Conservation (phyloP, 148 eudicot genomes). For the Bassia scoparia region DNA sequence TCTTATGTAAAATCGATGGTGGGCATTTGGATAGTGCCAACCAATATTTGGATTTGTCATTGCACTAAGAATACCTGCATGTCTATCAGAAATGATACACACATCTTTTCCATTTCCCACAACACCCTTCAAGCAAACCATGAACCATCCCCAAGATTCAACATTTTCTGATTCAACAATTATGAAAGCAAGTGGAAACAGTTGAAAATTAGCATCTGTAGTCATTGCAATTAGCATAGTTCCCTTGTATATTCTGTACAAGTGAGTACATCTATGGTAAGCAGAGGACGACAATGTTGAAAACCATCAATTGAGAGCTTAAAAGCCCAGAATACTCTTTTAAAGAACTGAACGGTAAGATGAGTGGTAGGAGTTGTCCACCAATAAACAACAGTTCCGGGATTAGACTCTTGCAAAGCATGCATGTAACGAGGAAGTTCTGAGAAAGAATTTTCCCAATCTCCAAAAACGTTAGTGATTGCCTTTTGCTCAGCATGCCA, state of each 20-base stretch:
- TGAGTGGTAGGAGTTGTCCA: too few relatives aligned
- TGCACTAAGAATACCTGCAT: neutral
- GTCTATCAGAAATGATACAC: neutral
- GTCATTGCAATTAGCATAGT: neutral
- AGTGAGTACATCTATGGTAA: neutral
- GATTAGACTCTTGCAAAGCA: too few relatives aligned
- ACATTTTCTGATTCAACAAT: neutral
- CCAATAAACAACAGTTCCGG: too few relatives aligned
- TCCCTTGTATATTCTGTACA: neutral
- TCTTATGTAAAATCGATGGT: neutral
- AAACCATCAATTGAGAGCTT: neutral
- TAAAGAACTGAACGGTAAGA: too few relatives aligned
- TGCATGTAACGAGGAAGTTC: too few relatives aligned
- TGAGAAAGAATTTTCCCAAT: neutral
- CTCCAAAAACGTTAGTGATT: neutral
- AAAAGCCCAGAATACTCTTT: too few relatives aligned
- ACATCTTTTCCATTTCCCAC: neutral
- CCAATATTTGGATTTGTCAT: neutral
- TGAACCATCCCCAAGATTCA: neutral
- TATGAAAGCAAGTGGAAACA: neutral
- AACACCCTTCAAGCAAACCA: neutral
- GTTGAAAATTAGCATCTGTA: neutral
- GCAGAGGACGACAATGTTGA: neutral
- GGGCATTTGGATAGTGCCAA: neutral
- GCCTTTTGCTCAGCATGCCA: neutral